Evolutionary conservation across 129 eudicot genomes (phyloP).

Genomic region (Pseudognaphalium luteoalbum): DNA sequence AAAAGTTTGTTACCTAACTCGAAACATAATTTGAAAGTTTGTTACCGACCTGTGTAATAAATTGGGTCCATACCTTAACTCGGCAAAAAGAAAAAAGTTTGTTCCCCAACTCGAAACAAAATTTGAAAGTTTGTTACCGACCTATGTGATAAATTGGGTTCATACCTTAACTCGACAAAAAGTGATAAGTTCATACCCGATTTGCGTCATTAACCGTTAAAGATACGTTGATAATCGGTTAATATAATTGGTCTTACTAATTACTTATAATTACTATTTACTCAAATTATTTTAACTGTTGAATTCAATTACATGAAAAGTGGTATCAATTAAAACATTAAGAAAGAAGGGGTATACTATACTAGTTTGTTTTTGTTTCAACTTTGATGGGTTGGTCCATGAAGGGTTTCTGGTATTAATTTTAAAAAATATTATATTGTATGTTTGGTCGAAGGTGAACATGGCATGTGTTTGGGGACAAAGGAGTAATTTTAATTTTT

Average conservation of each 20-base stretch:
- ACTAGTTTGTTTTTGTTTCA: background rate
- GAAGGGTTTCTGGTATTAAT: background rate
- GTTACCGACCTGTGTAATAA: too few species aligned
- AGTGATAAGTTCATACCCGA: too few species aligned
- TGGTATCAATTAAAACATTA: background rate
- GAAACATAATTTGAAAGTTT: too few species aligned
- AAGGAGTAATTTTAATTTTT: background rate
- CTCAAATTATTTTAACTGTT: background rate
- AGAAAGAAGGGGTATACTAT: too few species aligned
- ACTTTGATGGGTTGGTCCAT: background rate
- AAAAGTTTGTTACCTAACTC: too few species aligned
- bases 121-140: too few species aligned
- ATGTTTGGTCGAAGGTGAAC: conserved; percentile 1
- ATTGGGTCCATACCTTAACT: too few species aligned
- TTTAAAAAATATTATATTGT: background rate
- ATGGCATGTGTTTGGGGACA: conserved; percentile 10
- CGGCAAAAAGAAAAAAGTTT: too few species aligned
- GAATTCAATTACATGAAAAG: conserved; percentile 9
- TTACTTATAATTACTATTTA: background rate
- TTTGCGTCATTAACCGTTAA: too few species aligned
- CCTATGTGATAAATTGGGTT: too few species aligned
- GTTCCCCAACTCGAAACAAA: too few species aligned
- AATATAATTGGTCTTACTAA: background rate
- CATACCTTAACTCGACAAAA: too few species aligned
- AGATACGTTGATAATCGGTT: background rate